Evolutionary conservation across 176 grass and related monocot species (phyloP), one percentile per base, ranked within the genome.

Genomic region (Lolium perenne): DNA sequence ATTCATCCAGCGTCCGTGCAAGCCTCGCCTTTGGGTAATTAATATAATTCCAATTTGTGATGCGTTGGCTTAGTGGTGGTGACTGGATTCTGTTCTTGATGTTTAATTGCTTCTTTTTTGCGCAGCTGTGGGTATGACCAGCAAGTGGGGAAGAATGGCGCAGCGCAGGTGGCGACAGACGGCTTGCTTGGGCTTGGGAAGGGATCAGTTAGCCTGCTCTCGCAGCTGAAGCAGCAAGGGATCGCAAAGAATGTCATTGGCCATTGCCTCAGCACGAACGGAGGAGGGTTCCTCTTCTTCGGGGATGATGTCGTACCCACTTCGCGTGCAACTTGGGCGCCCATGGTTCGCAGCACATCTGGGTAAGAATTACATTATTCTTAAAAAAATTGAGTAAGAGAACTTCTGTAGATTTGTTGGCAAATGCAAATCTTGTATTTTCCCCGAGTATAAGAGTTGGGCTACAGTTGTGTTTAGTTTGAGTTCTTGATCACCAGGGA

Each of bases 81-180:
- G 50, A 29, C 46, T 13, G 18, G 48, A n/a, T 87, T 55, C 17
- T 29, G 4, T 29, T 80, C 5, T 43, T 76, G 50, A 91, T 60
- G 41, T 22, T 70, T 15, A 26, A 76, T 53, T 87, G 6, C 18
- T 80, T 88, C 74, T 75, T 1, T 74, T 40, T 29, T 88, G 43
- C 13, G 38, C 72, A 98, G 93, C 60, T 98, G 93, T 78, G 96
- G 96, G 11, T 98, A 98, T 74, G 86, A 98, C 54, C 96, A 98
- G 74, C 81, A 95, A 53, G 87, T 95, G 29, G 68, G 83, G 8
- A 86, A 61, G 71, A 80, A 91, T 74, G 91, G 91, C 20, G 76
- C 38, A 4, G 40, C 47, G 7, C 74, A 68, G 48, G 87, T 81
- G 4, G 6, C 21, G 5, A 95, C 92, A 10, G 96, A 98, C 0